Evolutionary conservation across 164 flowering plant genomes (phyloP), one percentile per base, ranked within the genome.

Genomic region (Paratinospora sagittata): DNA sequence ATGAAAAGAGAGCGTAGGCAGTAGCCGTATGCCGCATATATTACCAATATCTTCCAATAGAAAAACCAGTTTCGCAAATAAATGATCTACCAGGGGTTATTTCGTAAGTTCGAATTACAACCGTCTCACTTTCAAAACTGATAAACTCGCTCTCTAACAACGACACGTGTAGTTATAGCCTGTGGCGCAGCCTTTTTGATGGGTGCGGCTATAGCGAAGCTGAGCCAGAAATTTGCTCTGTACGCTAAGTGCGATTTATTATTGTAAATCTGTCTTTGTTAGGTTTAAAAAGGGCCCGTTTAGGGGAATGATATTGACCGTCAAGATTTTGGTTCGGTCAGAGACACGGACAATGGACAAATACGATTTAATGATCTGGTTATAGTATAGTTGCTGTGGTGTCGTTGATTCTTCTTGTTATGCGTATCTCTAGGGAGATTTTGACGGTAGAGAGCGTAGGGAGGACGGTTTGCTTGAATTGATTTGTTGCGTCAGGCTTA

Each of bases 21-120:
- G n/a, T n/a, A 68, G n/a, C 63, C 69, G 63, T 78, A 27, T 68
- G 49, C 67, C 63, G 68, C 61, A n/a, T n/a, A n/a, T 58, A 33
- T 72, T 14, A 63, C 68, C 13, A 41, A 11, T 26, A 10, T 37
- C 60, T n/a, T 1, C 27, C 47, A 13, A 61, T 26, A 6, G 30
- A 23, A 39, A n/a, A 36, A 36, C 71, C 41, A 60, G 23, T 61
- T 63, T 21, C 30, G 27, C 70, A 74, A 69, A 66, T 70, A 73
- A n/a, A 67, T 30, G 67, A 55, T 21, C 23, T 8, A 0, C 9
- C 3, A 16, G 3, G 11, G 11, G 6, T 6, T 16, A 62, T 65
- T 33, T 14, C 34, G 24, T 6, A 24, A 60, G 23, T 60, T 27
- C 12, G 9, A 13, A 23, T 3, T 26, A 60, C 3, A 6, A 7